phyloP scores from a whole-genome alignment of 2,329 filamentous ascomycete genomes.

The Laburnicola sp. region DNA sequence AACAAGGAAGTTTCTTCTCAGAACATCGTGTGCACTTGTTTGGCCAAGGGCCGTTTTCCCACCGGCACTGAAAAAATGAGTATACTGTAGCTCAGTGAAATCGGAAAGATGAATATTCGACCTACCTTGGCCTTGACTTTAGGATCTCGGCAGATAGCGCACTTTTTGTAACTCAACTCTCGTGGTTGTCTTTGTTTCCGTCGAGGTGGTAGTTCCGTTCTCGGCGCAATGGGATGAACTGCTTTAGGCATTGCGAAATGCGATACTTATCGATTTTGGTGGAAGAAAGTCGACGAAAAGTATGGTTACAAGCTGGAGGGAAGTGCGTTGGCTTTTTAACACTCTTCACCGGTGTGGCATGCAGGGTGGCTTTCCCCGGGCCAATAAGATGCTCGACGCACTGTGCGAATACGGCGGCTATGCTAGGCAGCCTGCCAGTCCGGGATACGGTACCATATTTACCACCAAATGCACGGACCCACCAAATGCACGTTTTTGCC shows the following conservation, averaged over 20 bases:
- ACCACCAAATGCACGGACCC: too few relatives aligned
- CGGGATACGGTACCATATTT: too few relatives aligned
- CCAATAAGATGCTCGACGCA: slow-evolving; percentile 4
- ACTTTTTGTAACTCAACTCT: slow-evolving; percentile 4
- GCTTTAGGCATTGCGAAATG: not conserved
- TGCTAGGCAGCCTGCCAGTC: not conserved
- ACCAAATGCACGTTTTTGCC: too few relatives aligned
- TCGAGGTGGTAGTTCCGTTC: not conserved
- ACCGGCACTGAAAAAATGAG: not conserved
- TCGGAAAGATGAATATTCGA: too few relatives aligned
- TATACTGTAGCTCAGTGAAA: too few relatives aligned
- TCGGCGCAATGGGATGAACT: not conserved
- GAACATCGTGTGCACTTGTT: not conserved
- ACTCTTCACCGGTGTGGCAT: not conserved
- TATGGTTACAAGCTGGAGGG: too few relatives aligned
- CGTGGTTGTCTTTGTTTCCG: not conserved
- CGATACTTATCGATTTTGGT: too few relatives aligned
- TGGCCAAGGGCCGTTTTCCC: slow-evolving; percentile 1
- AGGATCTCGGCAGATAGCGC: not conserved
- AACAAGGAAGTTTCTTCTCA: not conserved
- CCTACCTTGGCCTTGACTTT: slow-evolving; percentile 4
- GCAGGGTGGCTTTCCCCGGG: not conserved
- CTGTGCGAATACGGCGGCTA: not conserved
- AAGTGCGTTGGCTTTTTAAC: not conserved
- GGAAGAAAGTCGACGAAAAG: too few relatives aligned